phyloP scores from a whole-genome alignment of 768 basidiomycete species.

The Leccinum longicurvipes region DNA sequence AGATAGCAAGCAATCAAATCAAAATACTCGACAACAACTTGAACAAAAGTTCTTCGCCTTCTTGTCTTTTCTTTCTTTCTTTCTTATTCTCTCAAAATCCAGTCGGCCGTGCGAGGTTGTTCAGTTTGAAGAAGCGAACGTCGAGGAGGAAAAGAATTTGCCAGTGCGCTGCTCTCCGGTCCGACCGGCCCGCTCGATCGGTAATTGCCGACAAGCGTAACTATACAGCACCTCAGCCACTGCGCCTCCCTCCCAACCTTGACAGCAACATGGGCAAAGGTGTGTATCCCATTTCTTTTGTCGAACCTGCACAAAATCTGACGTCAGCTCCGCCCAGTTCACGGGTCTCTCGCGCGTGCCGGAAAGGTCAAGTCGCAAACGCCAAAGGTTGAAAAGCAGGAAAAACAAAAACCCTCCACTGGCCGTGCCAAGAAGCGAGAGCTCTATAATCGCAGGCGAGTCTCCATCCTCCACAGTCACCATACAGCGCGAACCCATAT shows the following conservation, averaged over 20 bases:
- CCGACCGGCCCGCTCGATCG: neutral
- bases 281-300: constrained; percentile 21
- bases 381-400: constrained; percentile 96
- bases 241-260: constrained; percentile 39
- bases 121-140: too few relatives aligned
- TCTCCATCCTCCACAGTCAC: constrained; percentile 7
- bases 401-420: constrained; percentile 96
- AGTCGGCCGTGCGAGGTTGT: too few relatives aligned
- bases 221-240: constrained; percentile 39
- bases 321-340: constrained; percentile 50
- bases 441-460: constrained; percentile 86
- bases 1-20: constrained; percentile 12
- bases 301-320: neutral
- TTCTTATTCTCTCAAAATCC: too few relatives aligned
- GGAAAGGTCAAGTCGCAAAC: constrained; percentile 99
- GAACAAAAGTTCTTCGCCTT: too few relatives aligned
- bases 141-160: too few relatives aligned
- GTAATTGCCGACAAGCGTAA: constrained; percentile 34
- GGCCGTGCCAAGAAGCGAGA: constrained; percentile 97
- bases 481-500: neutral
- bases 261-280: constrained; percentile 71
- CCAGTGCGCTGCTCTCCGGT: too few relatives aligned
- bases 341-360: constrained; percentile 98
- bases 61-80: too few relatives aligned
- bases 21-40: constrained; percentile 16